Evolutionary conservation across 768 basidiomycete genomes (phyloP).

Genomic region (Suillus cothurnatus): DNA sequence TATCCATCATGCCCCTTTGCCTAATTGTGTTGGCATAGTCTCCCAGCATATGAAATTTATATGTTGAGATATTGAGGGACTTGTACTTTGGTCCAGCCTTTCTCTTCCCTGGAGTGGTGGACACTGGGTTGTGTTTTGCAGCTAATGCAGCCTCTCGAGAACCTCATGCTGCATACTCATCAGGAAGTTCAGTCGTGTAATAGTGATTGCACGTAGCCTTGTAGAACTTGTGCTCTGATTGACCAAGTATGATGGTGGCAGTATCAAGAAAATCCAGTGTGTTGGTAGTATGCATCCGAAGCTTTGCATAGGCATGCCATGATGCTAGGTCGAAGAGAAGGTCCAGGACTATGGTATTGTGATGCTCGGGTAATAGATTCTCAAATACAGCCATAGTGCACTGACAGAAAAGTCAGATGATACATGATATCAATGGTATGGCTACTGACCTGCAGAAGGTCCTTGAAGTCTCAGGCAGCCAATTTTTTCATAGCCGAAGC

Average conservation of each 20-base stretch:
- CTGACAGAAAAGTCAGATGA: slow-evolving; percentile 18
- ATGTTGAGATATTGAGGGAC: slow-evolving; percentile 14
- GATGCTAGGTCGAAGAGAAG: slow-evolving; percentile 31
- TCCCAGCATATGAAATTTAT: slow-evolving; percentile 16
- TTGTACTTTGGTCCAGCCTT: slow-evolving; percentile 3
- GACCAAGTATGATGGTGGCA: slow-evolving; percentile 26
- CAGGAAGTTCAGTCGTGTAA: slow-evolving; percentile 32
- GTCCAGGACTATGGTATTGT: slow-evolving; percentile 23
- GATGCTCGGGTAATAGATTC: slow-evolving; percentile 31
- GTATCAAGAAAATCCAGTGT: slow-evolving; percentile 23
- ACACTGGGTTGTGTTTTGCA: neutral
- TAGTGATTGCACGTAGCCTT: slow-evolving; percentile 24
- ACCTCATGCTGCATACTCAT: slow-evolving; percentile 26
- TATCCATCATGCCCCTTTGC: slow-evolving; percentile 36
- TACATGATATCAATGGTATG: neutral
- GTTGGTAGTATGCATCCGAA: slow-evolving; percentile 32
- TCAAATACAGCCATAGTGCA: slow-evolving; percentile 41
- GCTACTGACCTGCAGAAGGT: slow-evolving; percentile 34
- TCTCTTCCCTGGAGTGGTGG: neutral
- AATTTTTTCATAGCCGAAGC: slow-evolving; percentile 37
- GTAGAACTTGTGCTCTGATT: slow-evolving; percentile 24
- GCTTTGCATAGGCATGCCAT: slow-evolving; percentile 41
- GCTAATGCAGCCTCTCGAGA: slow-evolving; percentile 15
- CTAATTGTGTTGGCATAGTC: slow-evolving; percentile 15
- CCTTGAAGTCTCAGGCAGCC: slow-evolving; percentile 40